phyloP scores from a whole-genome alignment of 257 asterid genomes.

The Petunia axillaris region DNA sequence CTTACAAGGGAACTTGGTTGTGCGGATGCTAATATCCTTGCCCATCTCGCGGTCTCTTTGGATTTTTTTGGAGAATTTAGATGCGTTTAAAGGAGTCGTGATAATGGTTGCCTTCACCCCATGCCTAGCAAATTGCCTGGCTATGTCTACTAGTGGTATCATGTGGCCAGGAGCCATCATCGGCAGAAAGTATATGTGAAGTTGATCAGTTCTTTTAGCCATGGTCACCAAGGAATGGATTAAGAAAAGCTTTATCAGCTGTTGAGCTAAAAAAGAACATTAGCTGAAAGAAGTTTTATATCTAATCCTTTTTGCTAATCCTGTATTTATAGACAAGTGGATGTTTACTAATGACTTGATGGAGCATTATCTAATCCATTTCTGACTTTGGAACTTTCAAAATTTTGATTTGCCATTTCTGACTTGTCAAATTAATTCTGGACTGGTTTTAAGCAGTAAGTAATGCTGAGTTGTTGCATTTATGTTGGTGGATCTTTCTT shows the following conservation, averaged over 20 bases:
- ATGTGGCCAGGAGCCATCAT: constrained; percentile 50
- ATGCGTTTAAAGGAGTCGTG: constrained; percentile 37
- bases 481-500: not conserved
- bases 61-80: constrained; percentile 34
- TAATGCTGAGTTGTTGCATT: not conserved
- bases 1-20: constrained; percentile 35
- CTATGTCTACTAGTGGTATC: constrained; percentile 50
- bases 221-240: constrained; percentile 20
- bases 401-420: not conserved
- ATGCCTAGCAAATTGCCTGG: constrained; percentile 34
- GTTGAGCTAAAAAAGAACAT: not conserved
- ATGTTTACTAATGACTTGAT: not conserved
- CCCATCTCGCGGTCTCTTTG: constrained; percentile 31
- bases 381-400: not conserved
- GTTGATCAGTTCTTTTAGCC: constrained; percentile 26
- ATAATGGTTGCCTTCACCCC: constrained; percentile 42
- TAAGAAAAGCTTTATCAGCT: not conserved
- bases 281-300: not conserved
- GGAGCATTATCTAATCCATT: not conserved
- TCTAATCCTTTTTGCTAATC: not conserved
- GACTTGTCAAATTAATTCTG: not conserved
- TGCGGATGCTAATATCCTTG: constrained; percentile 30
- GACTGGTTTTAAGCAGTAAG: not conserved
- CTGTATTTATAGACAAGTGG: not conserved
- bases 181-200: constrained; percentile 44